Evolutionary conservation across 441 rosid genomes (phyloP).

Genomic region (Pelargonium cotyledonis): DNA sequence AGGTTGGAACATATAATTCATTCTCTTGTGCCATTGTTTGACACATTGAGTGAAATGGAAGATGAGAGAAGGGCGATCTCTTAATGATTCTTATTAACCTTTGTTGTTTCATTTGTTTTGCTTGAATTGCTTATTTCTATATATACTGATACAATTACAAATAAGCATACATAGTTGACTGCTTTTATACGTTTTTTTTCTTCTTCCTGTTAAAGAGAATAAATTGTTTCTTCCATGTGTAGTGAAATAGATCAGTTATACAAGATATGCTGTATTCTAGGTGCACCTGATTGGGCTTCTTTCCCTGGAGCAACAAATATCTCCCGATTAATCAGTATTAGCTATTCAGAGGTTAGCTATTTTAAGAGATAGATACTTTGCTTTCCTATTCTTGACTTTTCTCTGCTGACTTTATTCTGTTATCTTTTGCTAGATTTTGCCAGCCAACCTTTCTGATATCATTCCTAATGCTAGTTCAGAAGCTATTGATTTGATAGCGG

Average conservation of each 20-base stretch:
- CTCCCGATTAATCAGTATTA: constrained; percentile 53
- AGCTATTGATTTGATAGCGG: constrained; percentile 81
- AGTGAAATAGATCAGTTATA: constrained; percentile 68
- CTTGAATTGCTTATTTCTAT: not conserved
- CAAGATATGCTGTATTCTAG: constrained; percentile 60
- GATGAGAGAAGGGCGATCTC: not conserved
- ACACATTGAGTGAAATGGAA: not conserved
- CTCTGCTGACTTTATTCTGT: constrained; percentile 17
- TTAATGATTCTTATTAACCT: not conserved
- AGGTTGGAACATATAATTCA: not conserved
- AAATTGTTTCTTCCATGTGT: constrained; percentile 18
- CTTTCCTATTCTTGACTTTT: constrained; percentile 9
- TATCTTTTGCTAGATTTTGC: constrained; percentile 41
- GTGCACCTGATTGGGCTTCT: constrained; percentile 57
- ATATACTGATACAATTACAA: not conserved
- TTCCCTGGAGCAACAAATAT: constrained; percentile 70
- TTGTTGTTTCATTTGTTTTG: not conserved
- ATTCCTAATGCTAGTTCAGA: constrained; percentile 74
- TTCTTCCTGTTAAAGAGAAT: constrained; percentile 1
- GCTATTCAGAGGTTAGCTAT: constrained; percentile 51
- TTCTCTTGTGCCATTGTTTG: not conserved
- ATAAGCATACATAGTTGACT: not conserved
- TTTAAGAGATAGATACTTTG: not conserved
- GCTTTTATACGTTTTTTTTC: not conserved
- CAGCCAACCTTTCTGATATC: constrained; percentile 50